Evolutionary conservation across 805 yeast species (phyloP).

Genomic region (Pichia gijzeniarum): DNA sequence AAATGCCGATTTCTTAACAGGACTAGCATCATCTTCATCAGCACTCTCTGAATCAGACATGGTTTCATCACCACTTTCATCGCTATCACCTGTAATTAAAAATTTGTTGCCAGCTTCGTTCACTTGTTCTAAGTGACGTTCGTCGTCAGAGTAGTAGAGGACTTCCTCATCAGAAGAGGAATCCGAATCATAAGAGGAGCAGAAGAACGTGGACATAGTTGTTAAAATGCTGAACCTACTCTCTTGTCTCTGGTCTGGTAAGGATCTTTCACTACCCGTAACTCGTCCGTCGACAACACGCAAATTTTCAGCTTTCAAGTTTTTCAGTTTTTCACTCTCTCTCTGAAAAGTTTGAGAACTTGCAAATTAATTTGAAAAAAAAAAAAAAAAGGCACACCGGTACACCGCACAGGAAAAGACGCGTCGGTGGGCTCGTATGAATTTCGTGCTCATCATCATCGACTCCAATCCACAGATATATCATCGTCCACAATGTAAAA

Average conservation of each 20-base stretch:
- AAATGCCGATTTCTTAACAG: slow-evolving; percentile 1
- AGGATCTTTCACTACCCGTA: too few species aligned
- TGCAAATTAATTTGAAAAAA: not conserved
- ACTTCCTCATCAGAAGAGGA: slow-evolving; percentile 46
- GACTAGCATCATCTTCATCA: slow-evolving; percentile 5
- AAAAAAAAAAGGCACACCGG: too few species aligned
- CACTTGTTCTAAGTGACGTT: slow-evolving; percentile 34
- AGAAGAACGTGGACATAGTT: slow-evolving; percentile 87
- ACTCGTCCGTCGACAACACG: not conserved
- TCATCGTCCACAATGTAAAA: too few species aligned
- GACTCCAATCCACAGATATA: too few species aligned
- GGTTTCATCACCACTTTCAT: slow-evolving; percentile 11
- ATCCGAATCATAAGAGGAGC: slow-evolving; percentile 48
- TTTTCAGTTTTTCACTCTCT: too few species aligned
- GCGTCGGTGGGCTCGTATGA: too few species aligned
- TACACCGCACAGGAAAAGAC: not conserved
- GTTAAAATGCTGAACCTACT: not conserved
- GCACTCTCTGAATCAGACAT: slow-evolving; percentile 12
- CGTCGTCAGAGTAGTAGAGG: slow-evolving; percentile 55
- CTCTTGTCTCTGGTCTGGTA: too few species aligned
- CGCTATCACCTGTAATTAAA: slow-evolving; percentile 7
- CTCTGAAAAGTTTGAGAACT: not conserved
- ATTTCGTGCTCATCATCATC: too few species aligned
- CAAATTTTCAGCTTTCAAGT: not conserved
- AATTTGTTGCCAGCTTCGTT: slow-evolving; percentile 1